Evolutionary conservation across 257 asterid genomes (phyloP), one percentile per base, ranked within the genome.

Genomic region (Nicotiana sylvestris): DNA sequence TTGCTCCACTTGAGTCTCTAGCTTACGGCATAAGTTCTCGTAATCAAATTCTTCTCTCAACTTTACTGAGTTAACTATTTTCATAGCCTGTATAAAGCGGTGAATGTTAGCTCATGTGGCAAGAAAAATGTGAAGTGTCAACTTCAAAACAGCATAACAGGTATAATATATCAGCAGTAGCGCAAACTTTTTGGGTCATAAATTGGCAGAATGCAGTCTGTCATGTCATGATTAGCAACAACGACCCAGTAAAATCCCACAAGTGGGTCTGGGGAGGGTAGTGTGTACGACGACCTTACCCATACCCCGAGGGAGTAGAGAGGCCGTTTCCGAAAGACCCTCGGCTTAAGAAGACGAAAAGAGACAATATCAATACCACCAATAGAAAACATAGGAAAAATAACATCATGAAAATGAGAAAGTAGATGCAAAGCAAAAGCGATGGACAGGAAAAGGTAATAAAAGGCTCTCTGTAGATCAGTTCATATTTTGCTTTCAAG

Each of bases 31-130:
- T 78, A 93, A 89, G 91, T 93, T 89, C 87, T 95, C 97, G 56
- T 95, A 95, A 84, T 95, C 98, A 81, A 93, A 95, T 86, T 95
- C 98, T 90, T 95, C 98, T 87, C 93, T 95, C 89, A 91, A 87
- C 92, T 92, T 95, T 80, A 95, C 91, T 2, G 81, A 81, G 86
- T 93, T 95, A 66, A 93, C 89, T 60, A 95, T 92, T 91, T 95
- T 95, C 98, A 93, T 95, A 62, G 98, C 98, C 98, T 95, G 94
- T 88, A 87, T 78, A 86, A 83, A 77, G 83, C 78, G 85, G 79
- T 35, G 37, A 81, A 58, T 65, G 30, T 39, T 82, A 43, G 58
- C 78, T 82, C 77, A 85, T 81, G 9, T 15, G 80, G 64, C 43
- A 76, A 25, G 10, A 76, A 76, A 53, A 43, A 27, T 5, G 6